Percentiles rank a stretch among this genome's conserved stretches.
phyloP scores from a whole-genome alignment of 208 protist genomes.

The Wallacemonas collosoma region DNA sequence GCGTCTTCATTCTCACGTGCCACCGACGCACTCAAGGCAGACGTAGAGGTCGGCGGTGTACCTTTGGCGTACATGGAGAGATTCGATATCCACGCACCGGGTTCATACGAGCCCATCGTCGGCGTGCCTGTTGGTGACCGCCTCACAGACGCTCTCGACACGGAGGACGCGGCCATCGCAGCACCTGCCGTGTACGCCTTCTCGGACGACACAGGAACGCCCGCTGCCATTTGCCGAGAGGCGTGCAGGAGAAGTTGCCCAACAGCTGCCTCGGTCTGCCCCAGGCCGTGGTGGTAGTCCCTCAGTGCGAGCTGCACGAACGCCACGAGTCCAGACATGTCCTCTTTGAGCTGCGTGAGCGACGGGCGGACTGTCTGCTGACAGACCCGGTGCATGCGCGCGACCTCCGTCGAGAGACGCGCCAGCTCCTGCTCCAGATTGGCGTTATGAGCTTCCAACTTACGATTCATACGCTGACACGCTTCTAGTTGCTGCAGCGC shows the following conservation, averaged over 20 bases:
- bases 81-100: slow-evolving; percentile 1
- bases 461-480: slow-evolving; percentile 30
- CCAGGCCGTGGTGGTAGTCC: slow-evolving; percentile 35
- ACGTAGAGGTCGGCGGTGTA: not conserved
- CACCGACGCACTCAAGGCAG: too few species aligned
- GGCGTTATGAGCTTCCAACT: slow-evolving; percentile 40
- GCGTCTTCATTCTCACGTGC: too few species aligned
- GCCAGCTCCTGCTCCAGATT: slow-evolving; percentile 33
- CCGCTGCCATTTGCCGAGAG: not conserved
- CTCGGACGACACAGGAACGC: not conserved
- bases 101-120: not conserved
- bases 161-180: not conserved
- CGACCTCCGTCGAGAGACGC: not conserved
- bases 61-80: slow-evolving; percentile 17
- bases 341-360: slow-evolving; percentile 22
- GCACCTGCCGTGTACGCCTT: not conserved
- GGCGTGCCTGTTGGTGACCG: not conserved
- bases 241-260: slow-evolving; percentile 22
- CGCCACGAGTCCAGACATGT: slow-evolving; percentile 39
- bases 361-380: not conserved
- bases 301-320: slow-evolving; percentile 43
- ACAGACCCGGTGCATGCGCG: not conserved
- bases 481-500: slow-evolving; percentile 42
- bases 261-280: slow-evolving; percentile 25
- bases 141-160: slow-evolving; percentile 3